These are phyloP conservation scores for Phaeomoniella chlamydospora DNA, from an alignment of 2,329 filamentous ascomycete species.

Conservation along the genomic window DNA sequence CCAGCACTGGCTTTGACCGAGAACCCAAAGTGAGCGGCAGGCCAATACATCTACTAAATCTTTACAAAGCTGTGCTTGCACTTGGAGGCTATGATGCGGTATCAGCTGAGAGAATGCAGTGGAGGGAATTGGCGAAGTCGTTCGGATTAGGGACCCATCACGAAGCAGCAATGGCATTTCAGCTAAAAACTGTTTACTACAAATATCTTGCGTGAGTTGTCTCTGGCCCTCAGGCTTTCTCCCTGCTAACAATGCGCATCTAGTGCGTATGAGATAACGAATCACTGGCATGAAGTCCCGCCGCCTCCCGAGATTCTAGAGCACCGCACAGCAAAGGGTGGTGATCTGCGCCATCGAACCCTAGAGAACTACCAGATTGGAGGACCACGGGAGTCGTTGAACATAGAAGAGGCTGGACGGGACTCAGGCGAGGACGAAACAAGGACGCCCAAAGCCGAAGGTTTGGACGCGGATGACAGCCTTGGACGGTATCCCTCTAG, in stretches of 20 bases:
- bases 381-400: constrained; percentile 32
- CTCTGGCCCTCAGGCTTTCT: neutral
- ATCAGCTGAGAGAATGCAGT: constrained; percentile 70
- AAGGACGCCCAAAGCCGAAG: neutral
- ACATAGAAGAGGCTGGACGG: constrained; percentile 35
- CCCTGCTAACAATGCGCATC: constrained; percentile 1
- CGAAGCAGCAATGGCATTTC: constrained; percentile 70
- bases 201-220: constrained; percentile 56
- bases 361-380: constrained; percentile 54
- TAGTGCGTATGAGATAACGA: constrained; percentile 68
- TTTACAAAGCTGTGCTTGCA: constrained; percentile 63
- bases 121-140: constrained; percentile 64
- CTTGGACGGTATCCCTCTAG: neutral
- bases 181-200: constrained; percentile 78
- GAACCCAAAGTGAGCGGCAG: constrained; percentile 69
- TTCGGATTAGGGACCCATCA: constrained; percentile 63
- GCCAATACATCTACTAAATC: constrained; percentile 60
- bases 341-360: constrained; percentile 62
- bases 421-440: constrained; percentile 34
- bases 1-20: constrained; percentile 56
- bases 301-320: constrained; percentile 82
- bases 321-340: constrained; percentile 64
- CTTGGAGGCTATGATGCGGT: constrained; percentile 78
- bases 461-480: neutral
- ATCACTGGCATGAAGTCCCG: constrained; percentile 62